Percentiles rank a stretch among this genome's conserved stretches.
phyloP scores from a whole-genome alignment of 2,329 filamentous ascomycete species.

The Biscogniauxia mediterranea region DNA sequence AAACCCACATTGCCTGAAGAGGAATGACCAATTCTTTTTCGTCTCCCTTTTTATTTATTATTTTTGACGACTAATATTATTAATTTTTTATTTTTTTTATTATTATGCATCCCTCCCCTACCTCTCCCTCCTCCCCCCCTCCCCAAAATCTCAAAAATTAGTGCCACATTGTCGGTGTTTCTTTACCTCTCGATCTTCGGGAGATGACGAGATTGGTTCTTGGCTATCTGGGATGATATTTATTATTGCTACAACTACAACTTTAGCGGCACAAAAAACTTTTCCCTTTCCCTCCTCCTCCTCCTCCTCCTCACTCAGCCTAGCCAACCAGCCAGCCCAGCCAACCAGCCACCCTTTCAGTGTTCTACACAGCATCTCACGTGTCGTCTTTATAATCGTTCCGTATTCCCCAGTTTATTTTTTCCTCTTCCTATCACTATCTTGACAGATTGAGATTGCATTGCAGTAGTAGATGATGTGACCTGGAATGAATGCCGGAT shows the following conservation, averaged over 20 bases:
- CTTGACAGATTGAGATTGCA: conserved; percentile 3
- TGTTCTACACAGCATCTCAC: conserved; percentile 1
- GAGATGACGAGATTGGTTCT: conserved; percentile 33
- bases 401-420: neutral
- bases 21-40: conserved; percentile 20
- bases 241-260: conserved; percentile 13
- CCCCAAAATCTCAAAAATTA: conserved; percentile 21
- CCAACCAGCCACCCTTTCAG: neutral
- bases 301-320: no score
- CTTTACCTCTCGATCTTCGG: conserved; percentile 30
- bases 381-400: neutral
- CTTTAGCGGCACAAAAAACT: neutral
- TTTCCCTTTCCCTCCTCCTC: neutral
- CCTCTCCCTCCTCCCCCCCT: conserved; percentile 2
- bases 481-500: conserved; percentile 13
- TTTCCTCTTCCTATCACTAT: neutral
- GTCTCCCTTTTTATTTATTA: conserved; percentile 19
- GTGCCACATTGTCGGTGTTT: conserved; percentile 33
- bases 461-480: conserved; percentile 17
- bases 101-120: conserved; percentile 5
- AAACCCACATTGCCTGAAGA: conserved; percentile 21
- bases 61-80: no score
- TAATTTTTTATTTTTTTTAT: conserved; percentile 10
- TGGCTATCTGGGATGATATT: conserved; percentile 13
- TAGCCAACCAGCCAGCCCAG: no score